phyloP scores from a whole-genome alignment of 345 rosid genomes.

The Populus ilicifolia region DNA sequence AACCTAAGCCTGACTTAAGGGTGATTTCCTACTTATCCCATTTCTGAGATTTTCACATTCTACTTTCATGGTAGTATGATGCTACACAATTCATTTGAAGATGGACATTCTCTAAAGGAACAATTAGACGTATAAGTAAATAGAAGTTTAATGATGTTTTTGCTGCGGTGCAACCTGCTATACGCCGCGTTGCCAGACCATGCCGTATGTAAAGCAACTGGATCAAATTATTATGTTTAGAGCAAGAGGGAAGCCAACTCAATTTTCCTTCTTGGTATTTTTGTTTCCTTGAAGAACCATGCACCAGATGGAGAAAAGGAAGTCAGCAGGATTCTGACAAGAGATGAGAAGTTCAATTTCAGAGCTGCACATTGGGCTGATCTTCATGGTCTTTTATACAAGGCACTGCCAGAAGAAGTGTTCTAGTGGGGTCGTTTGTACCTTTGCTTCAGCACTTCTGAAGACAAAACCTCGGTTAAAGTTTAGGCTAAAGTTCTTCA shows the following conservation, averaged over 20 bases:
- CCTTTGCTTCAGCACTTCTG: constrained; percentile 49
- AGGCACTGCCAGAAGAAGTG: constrained; percentile 41
- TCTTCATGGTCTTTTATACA: constrained; percentile 53
- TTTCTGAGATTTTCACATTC: neutral
- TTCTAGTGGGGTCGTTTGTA: constrained; percentile 64
- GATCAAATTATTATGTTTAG: neutral
- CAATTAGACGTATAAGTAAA: too few species aligned
- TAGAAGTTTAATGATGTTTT: too few species aligned
- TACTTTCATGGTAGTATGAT: neutral
- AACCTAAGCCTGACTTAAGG: constrained; percentile 62
- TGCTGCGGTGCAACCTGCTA: too few species aligned
- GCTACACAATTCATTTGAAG: too few species aligned
- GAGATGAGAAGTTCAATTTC: constrained; percentile 66
- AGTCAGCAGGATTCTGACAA: constrained; percentile 35
- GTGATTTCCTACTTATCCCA: constrained; percentile 22
- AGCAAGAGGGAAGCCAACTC: neutral
- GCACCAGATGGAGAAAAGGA: constrained; percentile 40
- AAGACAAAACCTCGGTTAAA: constrained; percentile 38
- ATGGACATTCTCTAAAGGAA: too few species aligned
- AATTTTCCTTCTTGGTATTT: neutral
- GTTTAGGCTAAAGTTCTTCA: constrained; percentile 46
- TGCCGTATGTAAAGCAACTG: neutral
- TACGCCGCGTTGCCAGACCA: too few species aligned
- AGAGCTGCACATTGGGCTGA: constrained; percentile 82
- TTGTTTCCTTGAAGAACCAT: constrained; percentile 43